Evolutionary conservation across 2,329 filamentous ascomycete genomes (phyloP), one percentile per base, ranked within the genome.

Genomic region (Thermothelomyces thermophilus): DNA sequence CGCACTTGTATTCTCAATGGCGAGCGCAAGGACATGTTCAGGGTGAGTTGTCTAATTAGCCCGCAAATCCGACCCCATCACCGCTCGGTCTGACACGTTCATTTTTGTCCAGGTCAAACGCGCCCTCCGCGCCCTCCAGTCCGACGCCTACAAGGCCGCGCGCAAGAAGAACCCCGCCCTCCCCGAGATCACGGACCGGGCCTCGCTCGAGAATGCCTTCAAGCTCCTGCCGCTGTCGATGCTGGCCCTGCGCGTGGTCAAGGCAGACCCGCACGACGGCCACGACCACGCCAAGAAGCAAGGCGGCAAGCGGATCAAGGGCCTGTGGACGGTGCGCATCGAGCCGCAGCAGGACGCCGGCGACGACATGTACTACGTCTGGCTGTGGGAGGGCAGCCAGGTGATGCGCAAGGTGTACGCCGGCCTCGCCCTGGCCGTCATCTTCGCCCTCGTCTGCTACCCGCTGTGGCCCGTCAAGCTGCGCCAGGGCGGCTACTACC

Each of bases 1-100:
- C 79, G 93, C 56, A 96, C 90, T 16, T 91, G 87, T 66, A 94
- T 98, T 57, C 79, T 97, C 58, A 90, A 96, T 58, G 93, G 93
- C 62, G 90, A 96, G 76, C 82, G 93, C 63, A 97, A 95, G 72
- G 91, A 98, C 58, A 94, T 98, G 87, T 97, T 98, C 70, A 86
- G 85, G 77, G 90, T 57, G 39, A 13, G 52, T 30, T n/a, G n/a
- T n/a, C n/a, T n/a, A n/a, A n/a, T 34, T 16, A 14, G 16, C 22
- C 30, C 35, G 5, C 33, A n/a, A n/a, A n/a, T n/a, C n/a, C n/a
- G n/a, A n/a, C n/a, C n/a, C n/a, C n/a, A n/a, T n/a, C n/a, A n/a
- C n/a, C n/a, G n/a, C n/a, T n/a, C n/a, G n/a, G n/a, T n/a, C n/a
- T n/a, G n/a, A n/a, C n/a, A n/a, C n/a, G n/a, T n/a, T 20, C 20